These are phyloP conservation scores for Triticum turgidum DNA, from an alignment of 176 grass and related monocot species.

Conservation along the genomic window DNA sequence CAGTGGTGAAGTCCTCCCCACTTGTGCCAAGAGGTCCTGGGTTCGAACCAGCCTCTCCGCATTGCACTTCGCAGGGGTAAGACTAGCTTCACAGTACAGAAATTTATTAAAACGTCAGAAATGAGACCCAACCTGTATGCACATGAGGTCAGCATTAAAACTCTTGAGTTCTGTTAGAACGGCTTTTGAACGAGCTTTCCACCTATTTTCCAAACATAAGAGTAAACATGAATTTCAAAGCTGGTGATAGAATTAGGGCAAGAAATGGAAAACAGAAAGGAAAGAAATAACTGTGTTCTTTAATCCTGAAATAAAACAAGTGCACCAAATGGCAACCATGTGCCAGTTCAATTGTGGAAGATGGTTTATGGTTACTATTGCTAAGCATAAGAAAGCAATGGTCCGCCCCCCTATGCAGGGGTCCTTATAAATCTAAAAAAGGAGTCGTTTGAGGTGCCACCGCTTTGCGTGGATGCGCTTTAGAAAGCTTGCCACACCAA, in stretches of 20 bases:
- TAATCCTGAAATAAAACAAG: neutral
- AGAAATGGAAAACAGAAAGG: neutral
- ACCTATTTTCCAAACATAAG: conserved; percentile 51
- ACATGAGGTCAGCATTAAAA: conserved; percentile 80
- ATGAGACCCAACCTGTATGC: conserved; percentile 61
- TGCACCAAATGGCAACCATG: neutral
- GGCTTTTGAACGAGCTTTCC: conserved; percentile 89
- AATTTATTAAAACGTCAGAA: conserved; percentile 11
- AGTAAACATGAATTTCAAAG: conserved; percentile 11
- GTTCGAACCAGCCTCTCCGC: too few species aligned
- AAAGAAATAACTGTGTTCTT: neutral
- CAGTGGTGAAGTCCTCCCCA: too few species aligned
- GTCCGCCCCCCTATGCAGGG: neutral
- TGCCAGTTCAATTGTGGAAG: neutral
- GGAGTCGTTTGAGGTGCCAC: neutral
- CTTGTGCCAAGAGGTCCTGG: too few species aligned
- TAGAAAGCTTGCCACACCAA: neutral
- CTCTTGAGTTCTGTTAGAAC: conserved; percentile 73
- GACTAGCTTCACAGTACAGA: neutral
- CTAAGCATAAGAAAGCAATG: neutral
- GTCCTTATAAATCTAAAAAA: neutral
- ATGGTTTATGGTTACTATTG: neutral
- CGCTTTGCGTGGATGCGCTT: neutral
- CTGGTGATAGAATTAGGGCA: neutral
- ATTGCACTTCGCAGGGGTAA: too few species aligned